A percentile compares a stretch with the other conserved stretches of the same genome.
Conservation (phyloP, 75 land plant species). For the Azolla pinnata region DNA sequence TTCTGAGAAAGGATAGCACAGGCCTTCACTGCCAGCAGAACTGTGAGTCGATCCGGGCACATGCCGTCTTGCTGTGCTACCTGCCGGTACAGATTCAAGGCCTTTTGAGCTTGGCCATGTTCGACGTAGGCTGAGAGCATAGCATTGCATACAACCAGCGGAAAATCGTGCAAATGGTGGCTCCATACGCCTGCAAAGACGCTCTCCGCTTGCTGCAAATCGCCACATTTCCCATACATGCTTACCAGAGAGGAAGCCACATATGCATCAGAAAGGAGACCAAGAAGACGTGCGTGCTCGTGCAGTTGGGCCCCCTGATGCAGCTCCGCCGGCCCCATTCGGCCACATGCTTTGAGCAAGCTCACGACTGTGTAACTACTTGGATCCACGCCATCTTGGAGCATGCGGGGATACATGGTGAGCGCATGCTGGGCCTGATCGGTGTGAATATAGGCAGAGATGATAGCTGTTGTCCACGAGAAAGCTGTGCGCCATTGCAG, state of each 20-base stretch:
- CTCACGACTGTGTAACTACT: constrained; percentile 1
- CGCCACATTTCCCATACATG: constrained; percentile 2
- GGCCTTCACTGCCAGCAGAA: constrained; percentile 1
- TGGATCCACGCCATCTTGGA: not conserved
- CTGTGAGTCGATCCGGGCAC: constrained; percentile 1
- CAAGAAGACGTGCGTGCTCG: not conserved
- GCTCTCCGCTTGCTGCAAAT: not conserved
- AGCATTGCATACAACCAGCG: constrained; percentile 1
- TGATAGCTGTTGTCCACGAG: too few relatives aligned
- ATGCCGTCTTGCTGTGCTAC: constrained; percentile 1
- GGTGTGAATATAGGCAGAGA: not conserved
- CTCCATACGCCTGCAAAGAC: not conserved
- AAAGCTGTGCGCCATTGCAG: too few relatives aligned
- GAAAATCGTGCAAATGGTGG: too few relatives aligned
- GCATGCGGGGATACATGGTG: not conserved
- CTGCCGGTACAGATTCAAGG: not conserved
- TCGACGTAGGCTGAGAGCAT: not conserved
- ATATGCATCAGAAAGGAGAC: constrained; percentile 1
- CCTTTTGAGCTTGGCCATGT: not conserved
- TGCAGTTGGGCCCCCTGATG: not conserved
- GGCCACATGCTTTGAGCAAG: not conserved
- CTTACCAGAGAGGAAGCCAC: not conserved
- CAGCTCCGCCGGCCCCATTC: not conserved
- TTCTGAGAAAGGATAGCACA: constrained; percentile 1
- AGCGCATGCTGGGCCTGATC: not conserved